Evolutionary conservation across 169 alveolate species (phyloP).

Genomic region (Plasmodium inui): DNA sequence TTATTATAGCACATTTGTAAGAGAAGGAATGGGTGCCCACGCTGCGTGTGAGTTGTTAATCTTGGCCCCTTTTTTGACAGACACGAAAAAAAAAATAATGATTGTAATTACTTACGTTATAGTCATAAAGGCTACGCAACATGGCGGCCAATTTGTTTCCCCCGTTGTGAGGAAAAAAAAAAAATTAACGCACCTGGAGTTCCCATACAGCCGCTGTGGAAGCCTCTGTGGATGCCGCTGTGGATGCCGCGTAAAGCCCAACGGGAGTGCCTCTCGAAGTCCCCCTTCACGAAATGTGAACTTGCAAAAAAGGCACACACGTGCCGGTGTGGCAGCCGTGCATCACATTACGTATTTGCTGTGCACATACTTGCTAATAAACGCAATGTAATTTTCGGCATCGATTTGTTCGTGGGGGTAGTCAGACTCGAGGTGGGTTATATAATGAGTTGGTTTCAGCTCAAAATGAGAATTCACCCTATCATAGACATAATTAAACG

Average conservation of each 20-base stretch:
- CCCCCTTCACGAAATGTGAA: not conserved
- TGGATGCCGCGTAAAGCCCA: not conserved
- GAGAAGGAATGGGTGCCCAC: not conserved
- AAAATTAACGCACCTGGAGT: not conserved
- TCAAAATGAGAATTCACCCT: not conserved
- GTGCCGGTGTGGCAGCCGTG: not conserved
- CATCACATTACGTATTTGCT: conserved; percentile 6
- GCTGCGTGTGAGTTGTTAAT: no score
- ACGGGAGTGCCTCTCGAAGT: not conserved
- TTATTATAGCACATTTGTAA: not conserved
- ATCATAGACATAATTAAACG: conserved; percentile 58
- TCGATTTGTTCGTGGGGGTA: conserved; percentile 10
- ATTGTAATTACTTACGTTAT: not conserved
- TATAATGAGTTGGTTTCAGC: conserved; percentile 33
- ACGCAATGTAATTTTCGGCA: conserved; percentile 28
- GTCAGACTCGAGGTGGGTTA: conserved; percentile 58
- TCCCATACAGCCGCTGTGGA: not conserved
- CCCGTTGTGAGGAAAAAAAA: not conserved
- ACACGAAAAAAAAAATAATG: conserved; percentile 7
- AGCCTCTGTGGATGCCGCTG: no score
- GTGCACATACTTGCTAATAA: conserved; percentile 48
- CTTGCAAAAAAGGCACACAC: not conserved
- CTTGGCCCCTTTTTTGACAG: no score
- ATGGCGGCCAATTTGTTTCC: not conserved
- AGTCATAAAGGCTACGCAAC: not conserved